Evolutionary conservation across 176 grass and related monocot species (phyloP).

Genomic region (Otatea glauca): DNA sequence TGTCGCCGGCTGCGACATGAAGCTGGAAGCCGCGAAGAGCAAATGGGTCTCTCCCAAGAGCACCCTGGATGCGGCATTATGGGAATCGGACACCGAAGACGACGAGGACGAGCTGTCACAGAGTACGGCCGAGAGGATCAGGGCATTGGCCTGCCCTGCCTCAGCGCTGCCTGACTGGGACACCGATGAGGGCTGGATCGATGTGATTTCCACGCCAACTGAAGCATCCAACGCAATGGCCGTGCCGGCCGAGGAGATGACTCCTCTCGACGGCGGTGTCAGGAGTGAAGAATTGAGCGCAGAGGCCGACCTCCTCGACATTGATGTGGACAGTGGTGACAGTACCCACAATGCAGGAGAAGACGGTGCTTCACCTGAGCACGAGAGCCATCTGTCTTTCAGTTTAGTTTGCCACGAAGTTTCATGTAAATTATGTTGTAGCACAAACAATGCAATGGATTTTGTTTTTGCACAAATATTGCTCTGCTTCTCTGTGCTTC

Average conservation of each 20-base stretch:
- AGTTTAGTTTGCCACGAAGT: not conserved
- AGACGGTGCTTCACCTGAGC: not conserved
- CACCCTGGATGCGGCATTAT: slow-evolving; percentile 65
- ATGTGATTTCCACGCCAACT: not conserved
- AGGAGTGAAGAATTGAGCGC: not conserved
- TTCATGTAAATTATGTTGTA: slow-evolving; percentile 16
- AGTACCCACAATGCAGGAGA: not conserved
- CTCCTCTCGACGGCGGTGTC: not conserved
- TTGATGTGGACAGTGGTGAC: not conserved
- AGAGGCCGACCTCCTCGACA: not conserved
- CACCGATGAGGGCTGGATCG: slow-evolving; percentile 50
- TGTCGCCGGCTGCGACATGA: not conserved
- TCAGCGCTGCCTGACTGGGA: slow-evolving; percentile 47
- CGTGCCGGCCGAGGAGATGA: not conserved
- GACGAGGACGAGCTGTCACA: slow-evolving; percentile 23
- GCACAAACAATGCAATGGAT: slow-evolving; percentile 17
- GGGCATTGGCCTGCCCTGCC: slow-evolving; percentile 16
- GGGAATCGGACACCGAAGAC: slow-evolving; percentile 49
- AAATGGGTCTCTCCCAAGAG: slow-evolving; percentile 75
- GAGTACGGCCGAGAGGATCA: slow-evolving; percentile 37
- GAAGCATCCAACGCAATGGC: not conserved
- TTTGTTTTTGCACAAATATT: not conserved
- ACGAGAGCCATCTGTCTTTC: not conserved
- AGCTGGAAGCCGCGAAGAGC: not conserved
- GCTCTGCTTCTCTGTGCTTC: not conserved